Evolutionary conservation across 306 rosid genomes (phyloP), one percentile per base, ranked within the genome.

Genomic region (Abrus precatorius): DNA sequence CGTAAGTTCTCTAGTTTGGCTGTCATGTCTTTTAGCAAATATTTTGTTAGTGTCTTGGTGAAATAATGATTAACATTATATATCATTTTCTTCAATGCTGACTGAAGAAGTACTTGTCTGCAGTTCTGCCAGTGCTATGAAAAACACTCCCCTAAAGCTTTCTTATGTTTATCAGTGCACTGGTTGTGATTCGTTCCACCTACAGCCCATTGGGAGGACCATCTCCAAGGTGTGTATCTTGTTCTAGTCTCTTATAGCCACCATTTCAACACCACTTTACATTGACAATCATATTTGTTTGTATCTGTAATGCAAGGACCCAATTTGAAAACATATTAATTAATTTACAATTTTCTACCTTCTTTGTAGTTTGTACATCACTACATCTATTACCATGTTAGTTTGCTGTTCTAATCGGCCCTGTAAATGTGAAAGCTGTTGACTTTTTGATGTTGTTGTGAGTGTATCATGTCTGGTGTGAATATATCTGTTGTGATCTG

Each of bases 181-280:
- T 80, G 98, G 99, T 55, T 96, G 99, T 14, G 98, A 96, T 86
- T 96, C 99, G 55, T 96, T 96, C 85, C 99, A 96, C 84, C 90
- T 96, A 12, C 98, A 96, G 89, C 86, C 92, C 77, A 76, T 93
- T 75, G 98, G 97, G 62, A 91, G 99, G 92, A 82, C 87, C 36
- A 75, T 92, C 44, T n/a, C 97, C 68, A 96, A 96, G 99, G 99
- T 96, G 59, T 61, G 77, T 78, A 76, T 80, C 76, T 43, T 48
- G 64, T 71, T 82, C 27, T 77, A 40, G 64, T 67, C 50, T 74
- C 32, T 62, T 70, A 64, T 48, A 2, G 78, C 30, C 61, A 43
- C 67, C 53, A 59, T 74, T 44, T 68, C n/a, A 7, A 66, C 56
- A 34, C 38, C 57, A 27, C 48, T 30, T 3, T 45, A 36, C 41